Percentiles rank a stretch among this genome's conserved stretches.
Evolutionary conservation across 768 basidiomycete genomes (phyloP).

Genomic region (Psilocybe cubensis): DNA sequence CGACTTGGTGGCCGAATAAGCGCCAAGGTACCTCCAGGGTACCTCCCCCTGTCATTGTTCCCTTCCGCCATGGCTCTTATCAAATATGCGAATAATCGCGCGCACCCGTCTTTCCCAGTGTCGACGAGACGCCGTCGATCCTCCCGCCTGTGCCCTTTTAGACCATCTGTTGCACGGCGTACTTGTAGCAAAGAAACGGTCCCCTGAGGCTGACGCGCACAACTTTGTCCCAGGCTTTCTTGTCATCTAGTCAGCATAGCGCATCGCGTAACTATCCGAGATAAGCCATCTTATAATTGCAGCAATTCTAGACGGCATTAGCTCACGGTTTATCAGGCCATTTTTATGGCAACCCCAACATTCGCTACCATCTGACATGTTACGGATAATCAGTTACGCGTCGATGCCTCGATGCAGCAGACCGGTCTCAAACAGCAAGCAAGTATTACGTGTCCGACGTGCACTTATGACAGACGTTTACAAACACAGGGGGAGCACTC

Average conservation of each 20-base stretch:
- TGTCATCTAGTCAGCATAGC: constrained; percentile 35
- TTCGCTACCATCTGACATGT: constrained; percentile 52
- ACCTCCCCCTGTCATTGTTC: too few species aligned
- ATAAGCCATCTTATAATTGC: not conserved
- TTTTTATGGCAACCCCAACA: constrained; percentile 37
- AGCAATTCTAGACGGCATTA: constrained; percentile 17
- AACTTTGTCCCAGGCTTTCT: constrained; percentile 42
- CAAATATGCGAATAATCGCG: not conserved
- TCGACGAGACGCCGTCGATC: constrained; percentile 52
- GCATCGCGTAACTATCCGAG: too few species aligned
- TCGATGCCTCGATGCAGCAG: too few species aligned
- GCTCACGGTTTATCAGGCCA: too few species aligned
- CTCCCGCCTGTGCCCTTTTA: constrained; percentile 56
- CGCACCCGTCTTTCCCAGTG: constrained; percentile 30
- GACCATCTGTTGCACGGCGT: constrained; percentile 64
- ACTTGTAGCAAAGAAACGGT: constrained; percentile 63
- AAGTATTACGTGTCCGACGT: too few species aligned
- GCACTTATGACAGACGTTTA: too few species aligned
- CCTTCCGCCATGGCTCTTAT: too few species aligned
- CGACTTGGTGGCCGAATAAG: constrained; percentile 40
- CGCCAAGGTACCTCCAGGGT: too few species aligned
- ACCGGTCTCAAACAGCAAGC: too few species aligned
- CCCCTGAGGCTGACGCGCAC: constrained; percentile 60
- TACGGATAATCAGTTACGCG: too few species aligned
- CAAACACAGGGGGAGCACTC: too few species aligned